Percentiles rank a stretch among this genome's conserved stretches.
These are phyloP conservation scores for Pythium phragmiticola DNA, from an alignment of 352 stramenopile species.

Conservation along the genomic window DNA sequence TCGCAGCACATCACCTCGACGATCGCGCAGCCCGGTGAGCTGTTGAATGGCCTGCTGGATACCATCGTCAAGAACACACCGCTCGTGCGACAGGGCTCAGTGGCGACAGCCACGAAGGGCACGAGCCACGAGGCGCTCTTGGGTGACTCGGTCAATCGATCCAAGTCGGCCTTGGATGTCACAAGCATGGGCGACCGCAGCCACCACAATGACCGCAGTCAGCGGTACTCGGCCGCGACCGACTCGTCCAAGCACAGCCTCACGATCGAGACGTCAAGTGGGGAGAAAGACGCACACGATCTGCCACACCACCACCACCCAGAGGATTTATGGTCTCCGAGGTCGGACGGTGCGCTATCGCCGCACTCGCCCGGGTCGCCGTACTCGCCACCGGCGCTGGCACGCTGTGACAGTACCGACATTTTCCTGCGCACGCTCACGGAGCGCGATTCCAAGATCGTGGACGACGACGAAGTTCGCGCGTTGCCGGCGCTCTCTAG, in stretches of 20 bases:
- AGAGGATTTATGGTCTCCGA: conserved; percentile 50
- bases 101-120: conserved; percentile 18
- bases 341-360: conserved; percentile 54
- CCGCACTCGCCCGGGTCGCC: conserved; percentile 59
- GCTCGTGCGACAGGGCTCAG: conserved; percentile 32
- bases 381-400: conserved; percentile 50
- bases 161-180: not conserved
- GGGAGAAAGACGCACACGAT: conserved; percentile 14
- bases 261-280: conserved; percentile 47
- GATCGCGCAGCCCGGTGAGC: conserved; percentile 60
- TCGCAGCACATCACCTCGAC: conserved; percentile 75
- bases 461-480: conserved; percentile 53
- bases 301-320: not conserved
- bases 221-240: conserved; percentile 14
- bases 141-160: not conserved
- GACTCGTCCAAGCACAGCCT: conserved; percentile 34
- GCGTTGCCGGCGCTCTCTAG: conserved; percentile 24
- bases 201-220: conserved; percentile 23
- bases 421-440: conserved; percentile 65
- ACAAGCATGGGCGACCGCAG: not conserved
- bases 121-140: conserved; percentile 41
- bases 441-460: conserved; percentile 64
- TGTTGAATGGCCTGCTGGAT: conserved; percentile 70
- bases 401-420: conserved; percentile 78
- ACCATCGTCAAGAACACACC: conserved; percentile 66